Evolutionary conservation across 805 yeast genomes (phyloP).

Genomic region (Lachancea nothofagi): DNA sequence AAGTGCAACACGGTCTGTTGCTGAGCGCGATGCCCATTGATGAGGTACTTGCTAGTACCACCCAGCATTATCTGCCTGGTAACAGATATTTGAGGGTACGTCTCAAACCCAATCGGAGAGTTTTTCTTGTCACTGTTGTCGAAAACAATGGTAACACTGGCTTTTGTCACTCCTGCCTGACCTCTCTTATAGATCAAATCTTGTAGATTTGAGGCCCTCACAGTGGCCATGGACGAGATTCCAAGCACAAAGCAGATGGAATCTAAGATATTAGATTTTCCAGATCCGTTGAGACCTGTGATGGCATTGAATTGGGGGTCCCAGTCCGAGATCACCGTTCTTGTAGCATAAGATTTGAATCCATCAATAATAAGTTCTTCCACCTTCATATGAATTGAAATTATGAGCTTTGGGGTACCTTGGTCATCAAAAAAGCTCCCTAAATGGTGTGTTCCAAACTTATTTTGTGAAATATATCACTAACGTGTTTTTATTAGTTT

Average conservation of each 20-base stretch:
- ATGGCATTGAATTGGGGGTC: conserved; percentile 95
- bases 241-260: conserved; percentile 99
- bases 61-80: conserved; percentile 89
- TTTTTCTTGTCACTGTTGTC: conserved; percentile 72
- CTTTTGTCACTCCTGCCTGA: conserved; percentile 96
- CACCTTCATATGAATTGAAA: conserved; percentile 59
- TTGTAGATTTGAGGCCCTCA: conserved; percentile 87
- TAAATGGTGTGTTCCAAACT: too few species aligned
- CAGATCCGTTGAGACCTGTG: conserved; percentile 96
- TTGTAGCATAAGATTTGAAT: conserved; percentile 92
- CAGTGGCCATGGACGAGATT: conserved; percentile 88
- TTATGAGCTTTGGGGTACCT: too few species aligned
- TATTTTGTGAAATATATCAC: background rate
- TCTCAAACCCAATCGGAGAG: conserved; percentile 85
- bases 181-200: conserved; percentile 96
- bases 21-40: conserved; percentile 95
- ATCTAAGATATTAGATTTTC: conserved; percentile 92
- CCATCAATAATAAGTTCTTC: conserved; percentile 96
- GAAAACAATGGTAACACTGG: conserved; percentile 92
- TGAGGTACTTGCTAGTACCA: conserved; percentile 84
- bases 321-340: conserved; percentile 95
- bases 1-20: conserved; percentile 86
- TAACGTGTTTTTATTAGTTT: too few species aligned
- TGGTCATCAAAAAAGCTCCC: too few species aligned
- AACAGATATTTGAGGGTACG: conserved; percentile 71